Percentiles rank a stretch among this genome's conserved stretches.
Conservation (phyloP, 495 filamentous ascomycete genomes). For the Jackrogersella multiformis region DNA sequence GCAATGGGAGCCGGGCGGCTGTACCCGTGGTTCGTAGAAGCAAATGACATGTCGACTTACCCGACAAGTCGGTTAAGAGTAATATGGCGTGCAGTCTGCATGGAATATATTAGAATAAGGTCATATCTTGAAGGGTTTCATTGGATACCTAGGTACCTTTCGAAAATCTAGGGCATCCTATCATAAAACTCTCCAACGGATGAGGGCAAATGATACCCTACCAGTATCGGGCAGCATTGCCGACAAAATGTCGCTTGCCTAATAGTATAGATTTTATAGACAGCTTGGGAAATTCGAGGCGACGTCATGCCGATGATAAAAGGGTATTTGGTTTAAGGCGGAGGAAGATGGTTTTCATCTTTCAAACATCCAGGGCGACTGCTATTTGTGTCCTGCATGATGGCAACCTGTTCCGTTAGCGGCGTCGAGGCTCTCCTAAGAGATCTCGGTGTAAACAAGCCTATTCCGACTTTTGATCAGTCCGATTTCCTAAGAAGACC, state of each 20-base stretch:
- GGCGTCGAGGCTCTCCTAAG: constrained; percentile 3
- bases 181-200: not conserved
- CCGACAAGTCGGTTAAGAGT: not conserved
- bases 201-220: not conserved
- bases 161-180: not conserved
- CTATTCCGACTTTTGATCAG: not conserved
- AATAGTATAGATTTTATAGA: no score
- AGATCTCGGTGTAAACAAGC: not conserved
- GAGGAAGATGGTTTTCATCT: no score
- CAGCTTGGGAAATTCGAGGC: no score
- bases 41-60: not conserved
- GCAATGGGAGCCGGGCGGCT: no score
- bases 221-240: no score
- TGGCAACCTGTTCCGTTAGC: not conserved
- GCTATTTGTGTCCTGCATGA: not conserved
- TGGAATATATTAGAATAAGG: no score
- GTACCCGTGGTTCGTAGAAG: no score
- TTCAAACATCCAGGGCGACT: not conserved
- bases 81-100: not conserved
- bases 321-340: no score
- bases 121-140: not conserved
- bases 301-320: no score
- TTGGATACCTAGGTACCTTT: not conserved
- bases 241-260: no score
- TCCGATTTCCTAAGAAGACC: not conserved